Evolutionary conservation across 768 basidiomycete species (phyloP).

Genomic region (Chiua virens): DNA sequence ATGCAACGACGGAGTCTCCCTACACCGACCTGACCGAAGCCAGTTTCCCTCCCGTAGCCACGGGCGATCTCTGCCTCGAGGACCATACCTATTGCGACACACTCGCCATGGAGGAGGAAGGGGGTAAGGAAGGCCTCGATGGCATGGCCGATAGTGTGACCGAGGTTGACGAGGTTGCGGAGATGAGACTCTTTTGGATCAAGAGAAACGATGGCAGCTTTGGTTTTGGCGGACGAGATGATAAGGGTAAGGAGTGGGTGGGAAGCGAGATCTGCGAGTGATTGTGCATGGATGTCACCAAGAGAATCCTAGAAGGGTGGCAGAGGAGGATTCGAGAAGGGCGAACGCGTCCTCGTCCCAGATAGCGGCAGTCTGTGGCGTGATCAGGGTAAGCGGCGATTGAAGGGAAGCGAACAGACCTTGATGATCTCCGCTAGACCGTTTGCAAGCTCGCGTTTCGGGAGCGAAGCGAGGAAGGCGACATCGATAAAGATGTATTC

Average conservation of each 20-base stretch:
- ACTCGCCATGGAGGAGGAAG: conserved; percentile 93
- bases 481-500: conserved; percentile 97
- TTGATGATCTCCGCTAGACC: conserved; percentile 99
- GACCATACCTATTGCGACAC: conserved; percentile 93
- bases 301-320: conserved; percentile 87
- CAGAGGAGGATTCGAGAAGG: conserved; percentile 80
- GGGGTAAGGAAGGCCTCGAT: conserved; percentile 97
- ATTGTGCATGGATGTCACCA: conserved; percentile 48
- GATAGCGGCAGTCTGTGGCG: conserved; percentile 89
- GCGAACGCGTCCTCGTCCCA: conserved; percentile 93
- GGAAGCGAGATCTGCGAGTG: conserved; percentile 73
- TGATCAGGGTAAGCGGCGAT: conserved; percentile 1
- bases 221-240: conserved; percentile 90
- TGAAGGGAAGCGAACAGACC: conserved; percentile 43
- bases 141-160: conserved; percentile 97
- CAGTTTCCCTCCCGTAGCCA: conserved; percentile 58
- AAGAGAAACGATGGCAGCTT: conserved; percentile 94
- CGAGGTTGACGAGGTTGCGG: conserved; percentile 98
- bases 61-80: conserved; percentile 94
- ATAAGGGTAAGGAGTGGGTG: conserved; percentile 89
- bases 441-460: conserved; percentile 92
- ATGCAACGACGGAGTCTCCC: conserved; percentile 87
- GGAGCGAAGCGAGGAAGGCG: conserved; percentile 92
- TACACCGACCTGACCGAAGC: conserved; percentile 88
- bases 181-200: conserved; percentile 97